Evolutionary conservation across 169 alveolate species (phyloP).

Genomic region (Cyclospora cayetanensis): DNA sequence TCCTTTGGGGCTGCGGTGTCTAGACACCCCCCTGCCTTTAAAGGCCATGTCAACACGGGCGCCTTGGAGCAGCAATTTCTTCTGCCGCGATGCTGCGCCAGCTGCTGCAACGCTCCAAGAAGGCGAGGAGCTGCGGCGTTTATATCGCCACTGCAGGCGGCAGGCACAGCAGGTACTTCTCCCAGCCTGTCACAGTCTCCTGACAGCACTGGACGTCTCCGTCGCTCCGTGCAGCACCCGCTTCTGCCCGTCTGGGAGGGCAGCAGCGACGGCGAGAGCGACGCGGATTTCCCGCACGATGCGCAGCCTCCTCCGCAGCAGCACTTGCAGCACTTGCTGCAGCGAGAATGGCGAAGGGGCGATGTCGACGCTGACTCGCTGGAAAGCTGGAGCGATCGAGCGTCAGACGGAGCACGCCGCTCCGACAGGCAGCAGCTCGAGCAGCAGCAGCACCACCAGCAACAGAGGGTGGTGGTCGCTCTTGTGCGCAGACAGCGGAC

Average conservation of each 20-base stretch:
- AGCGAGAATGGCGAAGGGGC: slow-evolving; percentile 42
- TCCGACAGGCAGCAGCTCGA: slow-evolving; percentile 31
- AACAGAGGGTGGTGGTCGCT: slow-evolving; percentile 9
- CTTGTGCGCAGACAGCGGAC: background rate
- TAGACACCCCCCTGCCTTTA: background rate
- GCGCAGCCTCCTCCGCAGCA: background rate
- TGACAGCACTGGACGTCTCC: background rate
- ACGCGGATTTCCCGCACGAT: background rate
- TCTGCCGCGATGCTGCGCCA: slow-evolving; percentile 25
- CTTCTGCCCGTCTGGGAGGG: slow-evolving; percentile 40
- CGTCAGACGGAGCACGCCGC: background rate
- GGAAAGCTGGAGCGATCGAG: slow-evolving; percentile 46
- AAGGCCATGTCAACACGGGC: background rate
- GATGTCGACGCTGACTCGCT: slow-evolving; percentile 47
- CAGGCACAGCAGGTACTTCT: background rate
- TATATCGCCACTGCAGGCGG: background rate
- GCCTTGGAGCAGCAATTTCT: slow-evolving; percentile 17
- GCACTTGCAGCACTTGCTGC: background rate
- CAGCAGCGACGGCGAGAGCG: slow-evolving; percentile 50
- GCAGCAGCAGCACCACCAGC: too few species aligned
- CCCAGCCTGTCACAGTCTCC: background rate
- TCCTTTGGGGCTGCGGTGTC: background rate
- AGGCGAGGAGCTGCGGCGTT: background rate
- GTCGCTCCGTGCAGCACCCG: background rate
- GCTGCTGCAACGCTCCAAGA: background rate